Evolutionary conservation across 2,329 filamentous ascomycete species (phyloP).

Genomic region (Coniochaeta sp.): DNA sequence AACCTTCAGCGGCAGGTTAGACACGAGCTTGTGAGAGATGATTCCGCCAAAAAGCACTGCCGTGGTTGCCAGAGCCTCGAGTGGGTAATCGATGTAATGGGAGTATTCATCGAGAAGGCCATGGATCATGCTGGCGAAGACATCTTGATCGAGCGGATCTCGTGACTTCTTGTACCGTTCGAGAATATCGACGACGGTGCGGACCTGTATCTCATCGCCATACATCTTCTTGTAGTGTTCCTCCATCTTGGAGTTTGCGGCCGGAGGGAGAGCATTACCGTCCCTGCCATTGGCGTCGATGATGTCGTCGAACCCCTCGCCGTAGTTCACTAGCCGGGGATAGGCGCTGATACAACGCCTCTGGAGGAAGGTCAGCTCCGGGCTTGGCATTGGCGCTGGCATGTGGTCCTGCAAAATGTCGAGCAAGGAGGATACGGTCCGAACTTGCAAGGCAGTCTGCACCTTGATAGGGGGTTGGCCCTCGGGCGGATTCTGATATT

Average conservation of each 20-base stretch:
- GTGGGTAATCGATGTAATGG: constrained; percentile 89
- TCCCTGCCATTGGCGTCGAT: constrained; percentile 78
- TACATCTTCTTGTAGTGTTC: constrained; percentile 99
- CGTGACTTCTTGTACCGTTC: constrained; percentile 82
- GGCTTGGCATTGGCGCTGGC: constrained; percentile 43
- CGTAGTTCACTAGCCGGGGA: constrained; percentile 92
- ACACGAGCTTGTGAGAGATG: constrained; percentile 87
- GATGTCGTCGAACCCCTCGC: constrained; percentile 83
- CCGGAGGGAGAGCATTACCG: constrained; percentile 71
- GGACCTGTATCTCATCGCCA: constrained; percentile 78
- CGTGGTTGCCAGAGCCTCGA: constrained; percentile 93
- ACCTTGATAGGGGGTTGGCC: constrained; percentile 40
- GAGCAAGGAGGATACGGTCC: constrained; percentile 75
- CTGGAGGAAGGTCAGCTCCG: constrained; percentile 74
- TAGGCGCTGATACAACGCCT: constrained; percentile 87
- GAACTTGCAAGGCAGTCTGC: constrained; percentile 72
- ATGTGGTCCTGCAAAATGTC: constrained; percentile 69
- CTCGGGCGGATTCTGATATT: constrained; percentile 64
- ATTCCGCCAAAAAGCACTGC: constrained; percentile 95
- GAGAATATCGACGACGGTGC: constrained; percentile 77
- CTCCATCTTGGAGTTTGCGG: constrained; percentile 88
- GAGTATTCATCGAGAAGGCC: constrained; percentile 95
- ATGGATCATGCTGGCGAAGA: constrained; percentile 98
- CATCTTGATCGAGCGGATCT: constrained; percentile 79
- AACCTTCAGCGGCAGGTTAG: constrained; percentile 83